phyloP scores from a whole-genome alignment of 2,329 filamentous ascomycete genomes.

The Ceratocystis eucalypticola region DNA sequence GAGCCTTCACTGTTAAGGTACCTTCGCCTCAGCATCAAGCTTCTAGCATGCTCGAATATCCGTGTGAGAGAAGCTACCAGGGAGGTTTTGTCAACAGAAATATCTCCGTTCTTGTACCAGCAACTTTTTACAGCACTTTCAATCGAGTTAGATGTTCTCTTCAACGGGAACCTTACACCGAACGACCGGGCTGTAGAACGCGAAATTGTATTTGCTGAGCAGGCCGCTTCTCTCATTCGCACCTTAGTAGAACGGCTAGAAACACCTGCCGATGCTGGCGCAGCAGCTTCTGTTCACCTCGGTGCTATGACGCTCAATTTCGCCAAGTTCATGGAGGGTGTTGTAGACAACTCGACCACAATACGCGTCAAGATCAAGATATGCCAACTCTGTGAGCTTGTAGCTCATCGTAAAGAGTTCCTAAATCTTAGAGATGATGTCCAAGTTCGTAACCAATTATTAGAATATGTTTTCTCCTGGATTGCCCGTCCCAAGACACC shows the following conservation, averaged over 20 bases:
- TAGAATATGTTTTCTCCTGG: slow-evolving; percentile 57
- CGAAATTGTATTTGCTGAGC: slow-evolving; percentile 53
- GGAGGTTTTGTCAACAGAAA: slow-evolving; percentile 52
- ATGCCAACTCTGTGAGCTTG: slow-evolving; percentile 51
- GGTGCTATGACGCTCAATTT: slow-evolving; percentile 51
- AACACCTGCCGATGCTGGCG: slow-evolving; percentile 47
- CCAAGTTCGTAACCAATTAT: slow-evolving; percentile 52
- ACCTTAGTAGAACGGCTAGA: slow-evolving; percentile 51
- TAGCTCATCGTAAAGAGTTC: slow-evolving; percentile 53
- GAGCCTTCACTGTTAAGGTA: slow-evolving; percentile 48
- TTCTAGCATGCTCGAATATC: slow-evolving; percentile 50
- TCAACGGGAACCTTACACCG: slow-evolving; percentile 28
- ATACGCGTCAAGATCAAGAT: slow-evolving; percentile 55
- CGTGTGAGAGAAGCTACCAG: slow-evolving; percentile 53
- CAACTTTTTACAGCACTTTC: slow-evolving; percentile 52
- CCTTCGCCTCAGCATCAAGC: slow-evolving; percentile 49
- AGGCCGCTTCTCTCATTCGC: slow-evolving; percentile 49
- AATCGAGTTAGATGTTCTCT: slow-evolving; percentile 48
- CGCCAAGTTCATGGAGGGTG: slow-evolving; percentile 50
- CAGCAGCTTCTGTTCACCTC: slow-evolving; percentile 50
- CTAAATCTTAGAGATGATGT: slow-evolving; percentile 56
- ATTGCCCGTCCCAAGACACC: slow-evolving; percentile 48
- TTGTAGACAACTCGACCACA: slow-evolving; percentile 41
- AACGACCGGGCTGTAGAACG: slow-evolving; percentile 43
- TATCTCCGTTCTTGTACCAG: slow-evolving; percentile 47